Percentiles rank a stretch among this genome's conserved stretches.
These are phyloP conservation scores for Scalesia atractyloides DNA, from an alignment of 129 eudicot genomes.

Conservation along the genomic window DNA sequence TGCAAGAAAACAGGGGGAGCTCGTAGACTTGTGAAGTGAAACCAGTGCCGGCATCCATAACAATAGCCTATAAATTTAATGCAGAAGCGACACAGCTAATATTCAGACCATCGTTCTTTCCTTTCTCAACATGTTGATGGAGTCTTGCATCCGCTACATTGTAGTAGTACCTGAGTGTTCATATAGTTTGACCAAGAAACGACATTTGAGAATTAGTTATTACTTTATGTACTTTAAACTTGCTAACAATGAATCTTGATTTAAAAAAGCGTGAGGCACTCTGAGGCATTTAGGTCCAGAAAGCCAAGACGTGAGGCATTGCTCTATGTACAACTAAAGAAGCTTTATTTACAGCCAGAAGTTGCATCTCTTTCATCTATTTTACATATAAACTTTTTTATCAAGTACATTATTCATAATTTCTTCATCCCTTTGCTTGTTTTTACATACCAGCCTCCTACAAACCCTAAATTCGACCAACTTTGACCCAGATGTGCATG, in stretches of 20 bases:
- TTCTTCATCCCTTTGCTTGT: too few species aligned
- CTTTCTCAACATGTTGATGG: conserved; percentile 69
- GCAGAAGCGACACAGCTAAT: conserved; percentile 72
- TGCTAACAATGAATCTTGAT: conserved; percentile 1
- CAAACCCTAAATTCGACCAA: too few species aligned
- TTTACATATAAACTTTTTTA: too few species aligned
- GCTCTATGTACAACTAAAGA: too few species aligned
- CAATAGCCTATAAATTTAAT: conserved; percentile 71
- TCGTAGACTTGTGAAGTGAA: conserved; percentile 64
- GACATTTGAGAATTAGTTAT: background rate
- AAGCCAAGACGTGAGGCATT: too few species aligned
- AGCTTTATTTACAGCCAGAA: too few species aligned
- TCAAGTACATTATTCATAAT: too few species aligned
- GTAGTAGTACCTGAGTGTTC: conserved; percentile 59
- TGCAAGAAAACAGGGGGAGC: conserved; percentile 68
- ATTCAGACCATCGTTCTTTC: conserved; percentile 66
- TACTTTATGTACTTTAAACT: background rate
- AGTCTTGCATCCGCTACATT: conserved; percentile 75
- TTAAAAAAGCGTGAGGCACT: too few species aligned
- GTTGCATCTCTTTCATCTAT: too few species aligned
- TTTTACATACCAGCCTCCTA: too few species aligned
- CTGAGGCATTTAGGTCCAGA: too few species aligned
- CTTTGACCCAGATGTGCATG: too few species aligned
- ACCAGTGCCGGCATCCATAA: conserved; percentile 85
- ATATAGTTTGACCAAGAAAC: background rate